Base-by-base conservation (phyloP, 2,329 filamentous ascomycete species). In the Diaporthe destruens region DNA sequence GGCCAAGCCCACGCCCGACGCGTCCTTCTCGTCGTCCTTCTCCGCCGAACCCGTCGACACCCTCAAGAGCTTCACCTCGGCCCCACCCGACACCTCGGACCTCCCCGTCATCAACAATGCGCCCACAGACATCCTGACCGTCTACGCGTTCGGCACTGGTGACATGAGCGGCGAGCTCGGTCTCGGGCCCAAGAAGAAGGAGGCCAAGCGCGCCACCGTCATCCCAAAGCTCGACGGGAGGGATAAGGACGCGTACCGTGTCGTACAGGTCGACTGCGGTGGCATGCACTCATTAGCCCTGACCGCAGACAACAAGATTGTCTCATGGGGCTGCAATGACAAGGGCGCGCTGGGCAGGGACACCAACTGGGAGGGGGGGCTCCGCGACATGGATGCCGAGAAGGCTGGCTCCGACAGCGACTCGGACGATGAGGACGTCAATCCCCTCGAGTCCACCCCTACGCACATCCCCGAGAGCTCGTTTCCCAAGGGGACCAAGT, bases 241-340 rank as follows among this genome's bases (percentile, higher is more conserved):
- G 34, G 63, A 69, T 4, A 57, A 68, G 34, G 71, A 54, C 32
- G 71, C 42, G 2, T 74, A 74, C 61, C 68, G 63, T 20, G 71
- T 92, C 36, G 90, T 92, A 11, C 86, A 89, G 77, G 80, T 93
- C 69, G 89, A 89, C 71, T 85, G 88, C 61, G 91, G 91, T 72
- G 91, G 91, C 55, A 93, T 93, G 91, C 91, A 93, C 80, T 87
- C 86, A 68, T 82, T 91, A 74, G 91, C 90, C 18, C 81, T 93
- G 67, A 92, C 91, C 34, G 85, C 89, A 75, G 89, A 92, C 79
- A 91, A 91, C 81, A 88, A 88, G 79, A 89, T 93, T 75, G 83
- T 91, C 65, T 91, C 90, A 29, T 93, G 91, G 91, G 91, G 91
- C 73, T 91, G 92, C 71, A 93, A 93, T 78, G 91, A 93, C 78